These are phyloP conservation scores for Suhomyces sp. DNA, from an alignment of 805 yeast species.

Conservation along the genomic window DNA sequence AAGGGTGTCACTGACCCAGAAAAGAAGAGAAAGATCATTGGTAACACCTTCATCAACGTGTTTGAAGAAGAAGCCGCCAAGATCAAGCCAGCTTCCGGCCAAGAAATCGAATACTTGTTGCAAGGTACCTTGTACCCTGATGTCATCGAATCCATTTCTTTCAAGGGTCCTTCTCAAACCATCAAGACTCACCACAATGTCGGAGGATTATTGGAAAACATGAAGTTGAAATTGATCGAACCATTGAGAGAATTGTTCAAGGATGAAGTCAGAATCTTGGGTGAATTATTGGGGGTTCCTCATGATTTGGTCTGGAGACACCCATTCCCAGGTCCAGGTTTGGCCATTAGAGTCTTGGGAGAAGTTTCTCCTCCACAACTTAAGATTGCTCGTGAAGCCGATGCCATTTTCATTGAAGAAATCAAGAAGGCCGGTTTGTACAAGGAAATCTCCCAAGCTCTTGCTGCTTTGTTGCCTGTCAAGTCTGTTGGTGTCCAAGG, in stretches of 20 bases:
- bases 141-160: slow-evolving; percentile 96
- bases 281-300: slow-evolving; percentile 92
- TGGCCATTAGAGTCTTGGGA: slow-evolving; percentile 96
- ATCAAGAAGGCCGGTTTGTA: slow-evolving; percentile 91
- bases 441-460: slow-evolving; percentile 93
- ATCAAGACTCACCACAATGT: slow-evolving; percentile 99
- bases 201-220: slow-evolving; percentile 95
- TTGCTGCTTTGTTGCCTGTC: slow-evolving; percentile 95
- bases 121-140: slow-evolving; percentile 99
- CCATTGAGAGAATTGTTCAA: slow-evolving; percentile 98
- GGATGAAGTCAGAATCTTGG: slow-evolving; percentile 97
- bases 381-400: slow-evolving; percentile 97
- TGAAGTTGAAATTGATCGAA: slow-evolving; percentile 97
- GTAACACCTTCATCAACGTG: slow-evolving; percentile 95
- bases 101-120: slow-evolving; percentile 86
- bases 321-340: slow-evolving; percentile 99
- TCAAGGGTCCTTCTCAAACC: slow-evolving; percentile 99
- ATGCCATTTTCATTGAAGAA: slow-evolving; percentile 92
- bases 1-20: slow-evolving; percentile 98
- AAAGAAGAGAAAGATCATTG: slow-evolving; percentile 97
- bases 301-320: slow-evolving; percentile 99
- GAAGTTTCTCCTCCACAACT: slow-evolving; percentile 94
- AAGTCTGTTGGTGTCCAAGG: slow-evolving; percentile 99
- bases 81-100: slow-evolving; percentile 85
- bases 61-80: slow-evolving; percentile 94